A percentile compares a stretch with the other conserved stretches of the same genome.
phyloP scores from a whole-genome alignment of 2,329 filamentous ascomycete species.

The Phoma sp. region DNA sequence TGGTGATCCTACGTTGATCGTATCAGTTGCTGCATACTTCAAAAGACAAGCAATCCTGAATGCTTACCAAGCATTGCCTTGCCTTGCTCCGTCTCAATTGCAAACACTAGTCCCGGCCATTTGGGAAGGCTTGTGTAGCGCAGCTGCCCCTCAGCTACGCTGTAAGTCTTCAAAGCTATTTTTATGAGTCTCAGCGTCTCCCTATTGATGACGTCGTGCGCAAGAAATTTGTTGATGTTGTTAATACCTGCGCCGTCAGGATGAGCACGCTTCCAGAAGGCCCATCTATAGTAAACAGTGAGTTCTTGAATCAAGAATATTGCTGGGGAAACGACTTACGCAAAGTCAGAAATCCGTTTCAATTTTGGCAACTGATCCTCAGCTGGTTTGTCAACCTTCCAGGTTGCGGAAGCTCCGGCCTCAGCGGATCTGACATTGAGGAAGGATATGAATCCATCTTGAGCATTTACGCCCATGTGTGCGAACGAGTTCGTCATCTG shows the following conservation, averaged over 20 bases:
- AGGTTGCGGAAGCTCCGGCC: not conserved
- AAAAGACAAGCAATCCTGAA: too few relatives aligned
- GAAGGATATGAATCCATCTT: slow-evolving; percentile 3
- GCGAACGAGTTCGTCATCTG: slow-evolving; percentile 3
- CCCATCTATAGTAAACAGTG: not conserved
- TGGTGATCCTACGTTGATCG: too few relatives aligned
- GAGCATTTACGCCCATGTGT: slow-evolving; percentile 11
- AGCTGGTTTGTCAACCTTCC: not conserved
- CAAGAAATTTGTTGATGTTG: slow-evolving; percentile 8
- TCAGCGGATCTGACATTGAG: slow-evolving; percentile 7
- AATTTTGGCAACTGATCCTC: slow-evolving; percentile 1
- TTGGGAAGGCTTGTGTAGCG: not conserved
- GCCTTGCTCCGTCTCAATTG: not conserved
- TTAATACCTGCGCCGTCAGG: not conserved
- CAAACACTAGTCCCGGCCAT: slow-evolving; percentile 8
- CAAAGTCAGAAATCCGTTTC: slow-evolving; percentile 6
- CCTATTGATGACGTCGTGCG: slow-evolving; percentile 1
- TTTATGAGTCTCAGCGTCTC: not conserved
- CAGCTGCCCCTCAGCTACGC: not conserved
- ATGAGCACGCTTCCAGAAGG: slow-evolving; percentile 6
- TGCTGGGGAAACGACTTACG: not conserved
- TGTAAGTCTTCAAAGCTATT: slow-evolving; percentile 2
- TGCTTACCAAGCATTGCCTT: slow-evolving; percentile 23
- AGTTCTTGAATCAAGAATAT: not conserved
- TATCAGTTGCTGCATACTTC: too few relatives aligned